A percentile compares a stretch with the other conserved stretches of the same genome.
phyloP scores from a whole-genome alignment of 73 alveolate species.

The Tetrahymena borealis region DNA sequence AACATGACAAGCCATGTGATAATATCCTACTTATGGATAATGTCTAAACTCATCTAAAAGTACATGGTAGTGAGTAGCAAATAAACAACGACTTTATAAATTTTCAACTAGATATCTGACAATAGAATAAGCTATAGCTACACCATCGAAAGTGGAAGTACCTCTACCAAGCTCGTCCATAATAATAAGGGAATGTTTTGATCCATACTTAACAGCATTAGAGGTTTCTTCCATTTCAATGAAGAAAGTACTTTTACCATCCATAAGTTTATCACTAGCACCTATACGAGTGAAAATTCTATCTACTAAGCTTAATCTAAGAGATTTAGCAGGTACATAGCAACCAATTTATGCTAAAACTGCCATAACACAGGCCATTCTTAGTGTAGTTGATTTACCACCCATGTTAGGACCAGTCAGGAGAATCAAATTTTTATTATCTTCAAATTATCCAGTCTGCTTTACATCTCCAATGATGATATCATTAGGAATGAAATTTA shows the following conservation, averaged over 20 bases:
- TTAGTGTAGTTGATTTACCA: slow-evolving; percentile 88
- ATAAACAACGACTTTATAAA: slow-evolving; percentile 77
- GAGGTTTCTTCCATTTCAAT: slow-evolving; percentile 92
- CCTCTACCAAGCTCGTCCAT: slow-evolving; percentile 98
- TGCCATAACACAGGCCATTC: slow-evolving; percentile 74
- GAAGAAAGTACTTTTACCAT: slow-evolving; percentile 77
- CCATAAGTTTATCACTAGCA: slow-evolving; percentile 82
- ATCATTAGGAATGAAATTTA: slow-evolving; percentile 10
- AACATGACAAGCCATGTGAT: slow-evolving; percentile 75
- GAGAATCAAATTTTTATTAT: slow-evolving; percentile 11
- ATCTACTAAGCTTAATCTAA: slow-evolving; percentile 74
- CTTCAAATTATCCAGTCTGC: background rate
- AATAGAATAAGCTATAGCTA: slow-evolving; percentile 88
- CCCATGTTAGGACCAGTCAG: slow-evolving; percentile 96
- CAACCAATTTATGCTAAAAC: slow-evolving; percentile 90
- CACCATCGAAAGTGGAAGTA: slow-evolving; percentile 91
- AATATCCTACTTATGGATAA: slow-evolving; percentile 54
- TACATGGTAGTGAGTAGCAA: slow-evolving; percentile 96
- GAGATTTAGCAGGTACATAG: slow-evolving; percentile 81
- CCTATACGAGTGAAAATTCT: slow-evolving; percentile 91
- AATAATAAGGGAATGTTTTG: slow-evolving; percentile 72
- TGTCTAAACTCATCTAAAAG: slow-evolving; percentile 73
- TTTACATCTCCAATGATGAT: slow-evolving; percentile 7
- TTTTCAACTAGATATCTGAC: slow-evolving; percentile 60
- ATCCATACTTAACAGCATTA: slow-evolving; percentile 69